These are phyloP conservation scores for Verticillium tricorpus DNA, from an alignment of 2,329 filamentous ascomycete species.

Conservation along the genomic window DNA sequence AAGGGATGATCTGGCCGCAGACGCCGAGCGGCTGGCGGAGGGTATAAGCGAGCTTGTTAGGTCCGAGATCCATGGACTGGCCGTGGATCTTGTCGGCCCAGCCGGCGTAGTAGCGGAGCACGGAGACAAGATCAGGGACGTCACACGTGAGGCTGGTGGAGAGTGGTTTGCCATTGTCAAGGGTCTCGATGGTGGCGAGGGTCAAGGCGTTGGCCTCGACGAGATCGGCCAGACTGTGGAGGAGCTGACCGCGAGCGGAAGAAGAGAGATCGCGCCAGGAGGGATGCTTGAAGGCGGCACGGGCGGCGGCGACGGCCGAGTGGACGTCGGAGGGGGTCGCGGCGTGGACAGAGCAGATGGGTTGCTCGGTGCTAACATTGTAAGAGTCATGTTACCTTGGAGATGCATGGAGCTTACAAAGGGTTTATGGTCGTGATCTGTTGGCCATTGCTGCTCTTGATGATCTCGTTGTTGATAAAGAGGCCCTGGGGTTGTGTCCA, in stretches of 20 bases:
- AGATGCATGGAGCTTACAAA: constrained; percentile 39
- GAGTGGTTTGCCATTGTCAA: constrained; percentile 80
- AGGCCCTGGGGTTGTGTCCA: constrained; percentile 72
- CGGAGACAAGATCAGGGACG: constrained; percentile 39
- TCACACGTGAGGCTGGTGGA: constrained; percentile 60
- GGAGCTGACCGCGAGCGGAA: constrained; percentile 62
- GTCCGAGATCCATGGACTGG: constrained; percentile 68
- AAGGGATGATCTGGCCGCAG: constrained; percentile 72
- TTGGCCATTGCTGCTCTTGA: constrained; percentile 59
- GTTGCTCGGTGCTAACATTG: constrained; percentile 46
- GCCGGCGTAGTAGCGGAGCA: constrained; percentile 72
- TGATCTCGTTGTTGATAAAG: constrained; percentile 81
- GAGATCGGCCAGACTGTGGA: constrained; percentile 67
- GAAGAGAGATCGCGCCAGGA: constrained; percentile 65
- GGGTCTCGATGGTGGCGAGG: constrained; percentile 57
- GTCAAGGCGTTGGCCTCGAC: constrained; percentile 57
- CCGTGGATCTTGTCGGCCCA: constrained; percentile 78
- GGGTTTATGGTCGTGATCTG: constrained; percentile 67
- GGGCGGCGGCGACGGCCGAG: constrained; percentile 63
- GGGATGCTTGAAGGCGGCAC: constrained; percentile 61
- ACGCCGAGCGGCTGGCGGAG: constrained; percentile 74
- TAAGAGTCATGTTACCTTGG: neutral
- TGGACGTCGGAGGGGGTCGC: constrained; percentile 65
- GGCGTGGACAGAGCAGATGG: constrained; percentile 61
- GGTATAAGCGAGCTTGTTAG: constrained; percentile 71